phyloP scores from a whole-genome alignment of 2,329 filamentous ascomycete species.

The Fusarium sarcochroum region DNA sequence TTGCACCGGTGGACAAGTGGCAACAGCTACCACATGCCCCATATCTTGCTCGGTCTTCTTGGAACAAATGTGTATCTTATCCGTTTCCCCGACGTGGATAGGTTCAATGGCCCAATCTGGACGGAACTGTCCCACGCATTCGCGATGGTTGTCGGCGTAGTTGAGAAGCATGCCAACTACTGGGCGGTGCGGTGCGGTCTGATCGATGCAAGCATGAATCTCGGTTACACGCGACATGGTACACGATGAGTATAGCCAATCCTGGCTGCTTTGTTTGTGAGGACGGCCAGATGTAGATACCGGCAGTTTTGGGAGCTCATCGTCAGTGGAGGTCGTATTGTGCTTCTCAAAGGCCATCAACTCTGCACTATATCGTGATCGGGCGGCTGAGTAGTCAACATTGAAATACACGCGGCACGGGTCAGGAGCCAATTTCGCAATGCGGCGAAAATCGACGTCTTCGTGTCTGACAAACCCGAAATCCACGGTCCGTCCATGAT shows the following conservation, averaged over 20 bases:
- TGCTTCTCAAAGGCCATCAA: conserved; percentile 1
- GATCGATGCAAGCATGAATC: conserved; percentile 3
- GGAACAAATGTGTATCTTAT: neutral
- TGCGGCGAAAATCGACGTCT: conserved; percentile 3
- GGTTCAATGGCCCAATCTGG: neutral
- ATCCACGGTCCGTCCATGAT: conserved; percentile 11
- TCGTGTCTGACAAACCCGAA: conserved; percentile 17
- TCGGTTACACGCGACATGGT: conserved; percentile 8
- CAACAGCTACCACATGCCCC: conserved; percentile 4
- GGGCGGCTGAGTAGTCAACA: neutral
- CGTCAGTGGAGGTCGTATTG: neutral
- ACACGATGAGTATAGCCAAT: conserved; percentile 19
- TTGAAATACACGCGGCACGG: conserved; percentile 20
- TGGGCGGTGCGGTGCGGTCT: neutral
- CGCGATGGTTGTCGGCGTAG: neutral
- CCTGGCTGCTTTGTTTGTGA: conserved; percentile 13
- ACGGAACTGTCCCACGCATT: neutral
- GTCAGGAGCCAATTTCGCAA: neutral
- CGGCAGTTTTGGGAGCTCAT: conserved; percentile 6
- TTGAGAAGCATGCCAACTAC: neutral
- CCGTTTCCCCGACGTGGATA: neutral
- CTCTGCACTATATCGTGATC: neutral
- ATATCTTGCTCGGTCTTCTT: neutral
- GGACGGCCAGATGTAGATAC: conserved; percentile 12
- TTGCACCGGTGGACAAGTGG: neutral